Percentiles rank a stretch among this genome's conserved stretches.
Evolutionary conservation across 345 rosid species (phyloP).

Genomic region (Salix viminalis): DNA sequence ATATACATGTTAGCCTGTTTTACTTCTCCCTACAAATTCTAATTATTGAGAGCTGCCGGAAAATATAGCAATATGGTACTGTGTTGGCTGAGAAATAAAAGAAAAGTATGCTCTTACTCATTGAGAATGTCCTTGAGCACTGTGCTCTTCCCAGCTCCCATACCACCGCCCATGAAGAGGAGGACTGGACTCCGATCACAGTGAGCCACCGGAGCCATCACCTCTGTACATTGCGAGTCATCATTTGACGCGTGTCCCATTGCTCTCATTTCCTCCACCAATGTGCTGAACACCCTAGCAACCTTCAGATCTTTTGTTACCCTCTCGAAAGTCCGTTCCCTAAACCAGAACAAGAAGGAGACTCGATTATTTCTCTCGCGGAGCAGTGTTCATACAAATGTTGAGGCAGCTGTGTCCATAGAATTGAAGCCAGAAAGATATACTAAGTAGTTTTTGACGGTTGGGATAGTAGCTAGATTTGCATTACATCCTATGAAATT

Average conservation of each 20-base stretch:
- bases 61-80: neutral
- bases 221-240: conserved; percentile 52
- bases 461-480: no score
- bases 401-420: neutral
- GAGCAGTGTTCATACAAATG: neutral
- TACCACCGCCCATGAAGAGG: conserved; percentile 95
- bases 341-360: conserved; percentile 12
- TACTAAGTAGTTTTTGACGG: neutral
- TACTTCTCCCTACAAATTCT: neutral
- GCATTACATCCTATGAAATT: no score
- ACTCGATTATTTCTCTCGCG: neutral
- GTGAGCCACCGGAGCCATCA: conserved; percentile 80
- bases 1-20: neutral
- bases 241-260: conserved; percentile 38
- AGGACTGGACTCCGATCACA: conserved; percentile 79
- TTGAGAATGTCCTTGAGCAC: conserved; percentile 76
- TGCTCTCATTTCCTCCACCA: conserved; percentile 81
- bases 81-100: no score
- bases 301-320: conserved; percentile 67
- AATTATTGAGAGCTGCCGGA: neutral
- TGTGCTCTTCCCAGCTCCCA: conserved; percentile 98
- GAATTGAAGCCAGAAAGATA: neutral
- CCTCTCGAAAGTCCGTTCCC: conserved; percentile 76
- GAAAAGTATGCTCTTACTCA: conserved; percentile 40
- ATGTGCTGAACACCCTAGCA: conserved; percentile 58